Percentiles rank a stretch among this genome's conserved stretches.
These are phyloP conservation scores for Lodderomyces jiufengensis DNA, from an alignment of 1,139 yeast species.

Conservation along the genomic window DNA sequence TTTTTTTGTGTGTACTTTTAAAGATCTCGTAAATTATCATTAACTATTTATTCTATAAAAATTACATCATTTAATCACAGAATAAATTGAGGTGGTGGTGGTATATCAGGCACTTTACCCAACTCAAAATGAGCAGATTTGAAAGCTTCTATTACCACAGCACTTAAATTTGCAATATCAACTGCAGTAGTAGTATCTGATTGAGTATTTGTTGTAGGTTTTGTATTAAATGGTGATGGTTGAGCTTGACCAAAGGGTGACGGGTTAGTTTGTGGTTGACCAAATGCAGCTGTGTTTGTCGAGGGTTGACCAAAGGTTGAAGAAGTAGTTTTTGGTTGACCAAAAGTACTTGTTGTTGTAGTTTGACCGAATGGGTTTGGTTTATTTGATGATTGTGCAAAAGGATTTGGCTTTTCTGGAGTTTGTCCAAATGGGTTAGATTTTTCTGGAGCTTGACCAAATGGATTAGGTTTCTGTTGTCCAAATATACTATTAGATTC, in stretches of 20 bases:
- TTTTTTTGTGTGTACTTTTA: too few species aligned
- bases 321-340: slow-evolving; percentile 8
- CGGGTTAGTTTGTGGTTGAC: slow-evolving; percentile 2
- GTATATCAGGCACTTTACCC: slow-evolving; percentile 73
- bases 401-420: slow-evolving; percentile 5
- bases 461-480: background rate
- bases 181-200: background rate
- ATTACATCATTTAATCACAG: background rate
- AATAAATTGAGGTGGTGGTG: slow-evolving; percentile 60
- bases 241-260: background rate
- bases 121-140: slow-evolving; percentile 48
- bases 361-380: slow-evolving; percentile 13
- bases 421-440: slow-evolving; percentile 9
- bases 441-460: slow-evolving; percentile 1
- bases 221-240: slow-evolving; percentile 3
- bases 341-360: slow-evolving; percentile 8
- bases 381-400: slow-evolving; percentile 5
- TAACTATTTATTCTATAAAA: background rate
- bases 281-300: slow-evolving; percentile 1
- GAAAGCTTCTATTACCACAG: slow-evolving; percentile 47
- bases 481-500: slow-evolving; percentile 15
- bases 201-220: slow-evolving; percentile 1
- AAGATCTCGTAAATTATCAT: too few species aligned
- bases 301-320: slow-evolving; percentile 12
- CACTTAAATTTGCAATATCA: slow-evolving; percentile 34